Conservation (phyloP, 805 yeast genomes). For the Alloascoidea africana region DNA sequence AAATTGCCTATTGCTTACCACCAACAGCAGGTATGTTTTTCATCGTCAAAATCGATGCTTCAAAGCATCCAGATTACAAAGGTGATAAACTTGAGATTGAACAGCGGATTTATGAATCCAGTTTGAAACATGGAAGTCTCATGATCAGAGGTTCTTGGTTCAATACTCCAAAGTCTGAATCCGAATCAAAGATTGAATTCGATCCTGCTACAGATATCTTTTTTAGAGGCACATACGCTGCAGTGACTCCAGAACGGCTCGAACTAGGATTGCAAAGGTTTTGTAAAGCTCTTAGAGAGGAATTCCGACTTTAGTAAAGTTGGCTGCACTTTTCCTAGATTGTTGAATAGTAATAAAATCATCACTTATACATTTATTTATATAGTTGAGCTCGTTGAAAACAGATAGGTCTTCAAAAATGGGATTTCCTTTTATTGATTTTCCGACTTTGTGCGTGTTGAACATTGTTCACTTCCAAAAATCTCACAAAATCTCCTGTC, state of each 20-base stretch:
- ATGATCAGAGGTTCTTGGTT: conserved; percentile 28
- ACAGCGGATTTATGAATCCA: conserved; percentile 16
- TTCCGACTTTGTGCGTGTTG: too few relatives aligned
- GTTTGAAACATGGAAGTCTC: conserved; percentile 18
- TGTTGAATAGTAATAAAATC: too few relatives aligned
- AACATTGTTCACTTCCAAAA: too few relatives aligned
- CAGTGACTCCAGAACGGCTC: conserved; percentile 20
- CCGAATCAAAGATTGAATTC: conserved; percentile 10
- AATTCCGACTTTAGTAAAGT: conserved; percentile 8
- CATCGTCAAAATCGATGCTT: conserved; percentile 56
- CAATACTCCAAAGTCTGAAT: conserved; percentile 19
- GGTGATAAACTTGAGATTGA: conserved; percentile 17
- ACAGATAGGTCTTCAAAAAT: too few relatives aligned
- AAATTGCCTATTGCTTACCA: conserved; percentile 26
- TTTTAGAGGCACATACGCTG: conserved; percentile 28
- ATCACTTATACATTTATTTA: too few relatives aligned
- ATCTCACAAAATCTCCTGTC: too few relatives aligned
- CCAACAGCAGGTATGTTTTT: conserved; percentile 87
- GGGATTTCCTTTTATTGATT: too few relatives aligned
- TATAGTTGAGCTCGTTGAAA: too few relatives aligned
- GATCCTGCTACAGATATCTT: conserved; percentile 12
- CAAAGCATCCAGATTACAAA: conserved; percentile 32
- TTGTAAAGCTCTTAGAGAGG: conserved; percentile 16
- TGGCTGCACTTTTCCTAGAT: too few relatives aligned
- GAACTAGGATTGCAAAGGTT: conserved; percentile 18